Conservation (phyloP, 139 green algal genomes). For the Chlorella sp. region DNA sequence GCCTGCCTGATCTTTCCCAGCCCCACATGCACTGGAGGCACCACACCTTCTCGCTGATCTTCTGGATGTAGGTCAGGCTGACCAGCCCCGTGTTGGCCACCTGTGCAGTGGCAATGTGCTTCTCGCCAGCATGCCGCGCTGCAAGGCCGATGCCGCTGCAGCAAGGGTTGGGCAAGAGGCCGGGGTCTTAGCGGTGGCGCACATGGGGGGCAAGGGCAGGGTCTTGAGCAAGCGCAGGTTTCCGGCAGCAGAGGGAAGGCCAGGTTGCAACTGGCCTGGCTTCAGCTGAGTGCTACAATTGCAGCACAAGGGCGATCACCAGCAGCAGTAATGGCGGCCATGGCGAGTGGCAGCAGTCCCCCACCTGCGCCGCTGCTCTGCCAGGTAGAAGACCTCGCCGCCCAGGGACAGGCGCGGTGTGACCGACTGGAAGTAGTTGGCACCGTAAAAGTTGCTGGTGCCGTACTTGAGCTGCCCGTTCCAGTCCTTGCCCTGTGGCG, state of each 20-base stretch:
- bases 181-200: too few species aligned
- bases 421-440: conserved; percentile 97
- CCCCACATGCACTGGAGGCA: not conserved
- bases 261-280: not conserved
- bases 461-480: conserved; percentile 98
- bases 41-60: conserved; percentile 90
- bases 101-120: conserved; percentile 82
- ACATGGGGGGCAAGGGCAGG: not conserved
- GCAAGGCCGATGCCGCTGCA: conserved; percentile 76
- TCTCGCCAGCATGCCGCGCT: conserved; percentile 77
- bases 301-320: too few species aligned
- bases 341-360: not conserved
- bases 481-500: conserved; percentile 86
- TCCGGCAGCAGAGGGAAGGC: not conserved
- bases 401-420: conserved; percentile 81
- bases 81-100: conserved; percentile 96
- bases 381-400: conserved; percentile 96
- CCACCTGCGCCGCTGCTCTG: conserved; percentile 65
- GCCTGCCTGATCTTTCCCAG: too few species aligned
- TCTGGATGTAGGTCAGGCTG: conserved; percentile 92
- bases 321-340: too few species aligned
- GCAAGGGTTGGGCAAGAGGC: not conserved
- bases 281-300: too few species aligned
- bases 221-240: conserved; percentile 6
- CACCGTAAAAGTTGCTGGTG: conserved; percentile 79